Conservation (phyloP, 768 basidiomycete genomes). For the Trametes coccinea region DNA sequence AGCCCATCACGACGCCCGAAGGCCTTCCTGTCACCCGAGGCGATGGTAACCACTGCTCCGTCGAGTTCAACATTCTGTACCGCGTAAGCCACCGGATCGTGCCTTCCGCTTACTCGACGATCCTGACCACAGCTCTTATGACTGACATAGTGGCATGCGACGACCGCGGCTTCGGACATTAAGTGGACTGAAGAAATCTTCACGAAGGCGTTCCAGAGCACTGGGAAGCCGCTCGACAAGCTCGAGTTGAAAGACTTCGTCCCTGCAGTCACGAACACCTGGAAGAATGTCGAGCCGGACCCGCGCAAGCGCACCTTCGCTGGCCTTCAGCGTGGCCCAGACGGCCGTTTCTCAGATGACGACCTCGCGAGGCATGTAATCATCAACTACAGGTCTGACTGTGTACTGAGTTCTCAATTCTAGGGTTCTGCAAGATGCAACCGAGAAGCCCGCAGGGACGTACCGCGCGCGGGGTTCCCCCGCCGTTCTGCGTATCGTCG, state of each 20-base stretch:
- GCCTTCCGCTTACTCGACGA: not conserved
- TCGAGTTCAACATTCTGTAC: conserved; percentile 69
- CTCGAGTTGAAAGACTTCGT: conserved; percentile 27
- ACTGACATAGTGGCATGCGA: conserved; percentile 34
- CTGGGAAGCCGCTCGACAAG: conserved; percentile 28
- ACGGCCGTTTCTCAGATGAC: conserved; percentile 53
- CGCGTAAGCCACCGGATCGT: conserved; percentile 29
- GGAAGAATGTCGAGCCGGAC: conserved; percentile 24
- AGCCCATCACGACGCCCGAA: conserved; percentile 25
- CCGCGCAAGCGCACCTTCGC: conserved; percentile 33
- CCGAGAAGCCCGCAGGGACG: conserved; percentile 45
- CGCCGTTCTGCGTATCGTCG: conserved; percentile 47
- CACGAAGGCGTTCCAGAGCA: conserved; percentile 24
- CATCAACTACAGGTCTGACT: not conserved
- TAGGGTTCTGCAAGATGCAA: conserved; percentile 46
- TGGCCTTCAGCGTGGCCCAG: conserved; percentile 36
- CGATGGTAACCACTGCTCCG: conserved; percentile 71
- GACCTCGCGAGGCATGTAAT: conserved; percentile 34
- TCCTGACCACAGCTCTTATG: conserved; percentile 17
- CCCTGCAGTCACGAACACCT: conserved; percentile 17
- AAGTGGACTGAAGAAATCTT: conserved; percentile 37
- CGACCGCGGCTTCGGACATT: conserved; percentile 33
- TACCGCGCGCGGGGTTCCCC: conserved; percentile 53
- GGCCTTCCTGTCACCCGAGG: conserved; percentile 39
- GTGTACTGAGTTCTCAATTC: not conserved